These are phyloP conservation scores for Umbelopsis vinacea DNA, from an alignment of 192 early-diverging fungal genomes.

Conservation along the genomic window DNA sequence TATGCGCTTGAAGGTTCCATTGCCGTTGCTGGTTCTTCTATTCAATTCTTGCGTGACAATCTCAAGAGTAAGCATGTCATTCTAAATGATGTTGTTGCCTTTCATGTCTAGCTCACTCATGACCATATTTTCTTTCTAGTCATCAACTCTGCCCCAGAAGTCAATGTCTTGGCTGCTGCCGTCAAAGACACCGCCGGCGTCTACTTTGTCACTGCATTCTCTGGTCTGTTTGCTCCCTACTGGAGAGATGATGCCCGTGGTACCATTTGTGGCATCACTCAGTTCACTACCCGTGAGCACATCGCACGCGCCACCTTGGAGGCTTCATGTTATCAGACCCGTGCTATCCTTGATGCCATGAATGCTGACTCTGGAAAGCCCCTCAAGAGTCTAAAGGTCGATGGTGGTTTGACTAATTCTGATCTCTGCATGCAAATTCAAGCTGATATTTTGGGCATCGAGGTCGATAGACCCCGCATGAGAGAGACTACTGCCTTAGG, in stretches of 20 bases:
- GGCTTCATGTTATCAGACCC: constrained; percentile 88
- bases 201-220: constrained; percentile 95
- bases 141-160: constrained; percentile 74
- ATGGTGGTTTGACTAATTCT: constrained; percentile 93
- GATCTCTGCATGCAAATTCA: constrained; percentile 93
- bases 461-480: constrained; percentile 84
- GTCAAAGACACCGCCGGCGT: constrained; percentile 84
- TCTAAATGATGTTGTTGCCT: constrained; percentile 25
- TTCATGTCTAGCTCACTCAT: neutral
- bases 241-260: constrained; percentile 93
- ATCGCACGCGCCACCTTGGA: constrained; percentile 89
- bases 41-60: constrained; percentile 91
- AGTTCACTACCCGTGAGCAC: constrained; percentile 85
- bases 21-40: constrained; percentile 87
- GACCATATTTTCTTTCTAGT: neutral
- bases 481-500: constrained; percentile 92
- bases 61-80: constrained; percentile 51
- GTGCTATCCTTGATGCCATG: constrained; percentile 89
- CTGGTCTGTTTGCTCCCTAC: constrained; percentile 92
- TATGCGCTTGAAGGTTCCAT: constrained; percentile 95
- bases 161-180: constrained; percentile 68
- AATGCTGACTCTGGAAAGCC: constrained; percentile 73
- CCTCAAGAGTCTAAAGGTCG: constrained; percentile 81
- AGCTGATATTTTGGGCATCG: constrained; percentile 80
- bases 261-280: constrained; percentile 85